These are phyloP conservation scores for Neurospora sublineolata DNA, from an alignment of 495 filamentous ascomycete species.

Conservation along the genomic window DNA sequence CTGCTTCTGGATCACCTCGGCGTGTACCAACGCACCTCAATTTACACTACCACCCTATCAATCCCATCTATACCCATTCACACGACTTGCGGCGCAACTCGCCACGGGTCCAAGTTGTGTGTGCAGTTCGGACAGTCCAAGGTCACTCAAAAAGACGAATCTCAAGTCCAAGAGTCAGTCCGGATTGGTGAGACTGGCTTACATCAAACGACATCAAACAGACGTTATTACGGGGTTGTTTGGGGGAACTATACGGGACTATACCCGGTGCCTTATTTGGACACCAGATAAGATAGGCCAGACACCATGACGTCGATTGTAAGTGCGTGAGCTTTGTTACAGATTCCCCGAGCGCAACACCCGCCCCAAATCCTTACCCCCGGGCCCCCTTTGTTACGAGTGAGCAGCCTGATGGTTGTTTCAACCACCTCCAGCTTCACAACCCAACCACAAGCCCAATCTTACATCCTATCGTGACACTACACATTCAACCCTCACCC, in stretches of 20 bases:
- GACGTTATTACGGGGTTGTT: background rate
- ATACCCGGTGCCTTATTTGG: background rate
- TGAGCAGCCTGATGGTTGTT: slow-evolving; percentile 2
- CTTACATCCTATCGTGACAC: background rate
- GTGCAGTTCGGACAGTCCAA: background rate
- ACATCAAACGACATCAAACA: background rate
- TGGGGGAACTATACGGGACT: background rate
- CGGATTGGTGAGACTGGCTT: background rate
- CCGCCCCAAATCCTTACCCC: background rate
- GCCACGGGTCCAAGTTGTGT: background rate
- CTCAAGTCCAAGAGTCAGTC: background rate
- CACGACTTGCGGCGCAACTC: background rate
- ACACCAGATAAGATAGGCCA: slow-evolving; percentile 8
- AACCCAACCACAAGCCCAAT: slow-evolving; percentile 4
- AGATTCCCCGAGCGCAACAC: background rate
- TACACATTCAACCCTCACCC: background rate
- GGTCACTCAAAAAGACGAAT: background rate
- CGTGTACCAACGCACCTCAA: background rate
- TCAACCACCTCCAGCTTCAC: slow-evolving; percentile 4
- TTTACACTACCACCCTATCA: background rate
- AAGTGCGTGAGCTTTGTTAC: slow-evolving; percentile 17
- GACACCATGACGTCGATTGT: slow-evolving; percentile 37
- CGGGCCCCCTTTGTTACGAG: slow-evolving; percentile 1
- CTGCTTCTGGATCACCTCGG: background rate
- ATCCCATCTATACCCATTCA: background rate